A percentile compares a stretch with the other conserved stretches of the same genome.
Evolutionary conservation across 371 early-diverging fungal genomes (phyloP).

Genomic region (Chytridiales sp.): DNA sequence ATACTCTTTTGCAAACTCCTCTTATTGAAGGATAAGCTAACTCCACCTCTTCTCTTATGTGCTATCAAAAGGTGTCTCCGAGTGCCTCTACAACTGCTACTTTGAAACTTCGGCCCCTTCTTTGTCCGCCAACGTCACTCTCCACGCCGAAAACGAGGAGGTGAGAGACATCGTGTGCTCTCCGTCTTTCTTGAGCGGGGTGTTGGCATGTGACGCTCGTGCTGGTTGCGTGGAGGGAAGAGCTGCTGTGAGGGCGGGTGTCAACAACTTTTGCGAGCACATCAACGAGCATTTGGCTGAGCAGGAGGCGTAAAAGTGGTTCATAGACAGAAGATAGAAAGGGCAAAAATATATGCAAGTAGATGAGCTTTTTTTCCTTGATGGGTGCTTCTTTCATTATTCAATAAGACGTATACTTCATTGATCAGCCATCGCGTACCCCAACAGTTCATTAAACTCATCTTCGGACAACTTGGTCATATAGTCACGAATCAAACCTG

Average conservation of each 20-base stretch:
- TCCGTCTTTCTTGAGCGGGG: not conserved
- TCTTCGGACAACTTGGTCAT: too few species aligned
- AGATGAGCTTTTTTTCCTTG: too few species aligned
- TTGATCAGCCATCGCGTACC: too few species aligned
- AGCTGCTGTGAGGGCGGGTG: not conserved
- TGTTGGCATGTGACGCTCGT: not conserved
- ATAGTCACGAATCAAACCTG: too few species aligned
- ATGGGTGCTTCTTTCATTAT: too few species aligned
- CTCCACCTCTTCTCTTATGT: not conserved
- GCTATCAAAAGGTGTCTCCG: not conserved
- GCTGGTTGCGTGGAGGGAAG: not conserved
- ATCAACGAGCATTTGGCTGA: slow-evolving; percentile 2
- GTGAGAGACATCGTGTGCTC: slow-evolving; percentile 2
- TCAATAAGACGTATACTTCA: too few species aligned
- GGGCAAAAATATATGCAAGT: too few species aligned
- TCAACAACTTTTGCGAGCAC: not conserved
- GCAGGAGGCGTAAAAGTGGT: too few species aligned
- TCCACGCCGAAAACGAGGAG: slow-evolving; percentile 8
- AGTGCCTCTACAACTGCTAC: slow-evolving; percentile 11
- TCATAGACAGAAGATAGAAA: too few species aligned
- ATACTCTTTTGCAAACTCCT: too few species aligned
- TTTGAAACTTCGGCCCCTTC: not conserved
- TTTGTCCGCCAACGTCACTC: not conserved
- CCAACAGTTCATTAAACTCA: too few species aligned
- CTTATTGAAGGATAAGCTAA: not conserved